Base-by-base conservation (phyloP, 371 early-diverging fungal genomes). In the Parasitella parasitica region DNA sequence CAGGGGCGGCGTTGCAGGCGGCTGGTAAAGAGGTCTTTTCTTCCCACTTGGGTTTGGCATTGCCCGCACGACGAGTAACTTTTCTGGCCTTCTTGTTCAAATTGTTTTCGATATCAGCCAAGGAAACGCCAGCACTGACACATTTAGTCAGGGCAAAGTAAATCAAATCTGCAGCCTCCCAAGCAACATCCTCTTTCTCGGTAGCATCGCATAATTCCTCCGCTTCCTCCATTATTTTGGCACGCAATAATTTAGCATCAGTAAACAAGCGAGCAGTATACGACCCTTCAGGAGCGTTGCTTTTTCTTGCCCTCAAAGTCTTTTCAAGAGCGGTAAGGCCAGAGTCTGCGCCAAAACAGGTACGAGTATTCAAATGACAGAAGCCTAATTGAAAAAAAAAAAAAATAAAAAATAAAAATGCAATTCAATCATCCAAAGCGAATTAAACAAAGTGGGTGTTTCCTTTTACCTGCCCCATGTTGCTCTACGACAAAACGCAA, bases 211-310 rank as follows among this genome's bases (percentile, higher is more conserved):
- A 92, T 24, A 98, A 72, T 75, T 97, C 98, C 9, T 90, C 86
- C 3, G 99, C 99, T 75, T 97, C 98, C 71, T 98, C 99, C 83
- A 93, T 85, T 57, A 98, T 91, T 84, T 98, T 98, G 66, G 94
- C 86, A 53, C 85, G 76, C 38, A 98, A 83, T 35, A 98, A 75
- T 38, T 80, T 81, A 26, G 86, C 66, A 70, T 97, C 95, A 38
- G 85, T 82, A 70, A 97, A 97, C 46, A 98, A 79, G 2, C 94
- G 88, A 28, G 85, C 83, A 22, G 97, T 97, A 79, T 97, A 98
- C 2, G 96, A 95, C 11, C 95, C 96, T 38, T 75, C 84, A 6
- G 95, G 94, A 0, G 97, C 93, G 15, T 73, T 76, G 32, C 66
- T 64, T 64, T 88, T 90, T 66, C 94, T 88, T 46, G 70, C 71